Conservation (phyloP, 148 eudicot species). For the Euryodendron excelsum region DNA sequence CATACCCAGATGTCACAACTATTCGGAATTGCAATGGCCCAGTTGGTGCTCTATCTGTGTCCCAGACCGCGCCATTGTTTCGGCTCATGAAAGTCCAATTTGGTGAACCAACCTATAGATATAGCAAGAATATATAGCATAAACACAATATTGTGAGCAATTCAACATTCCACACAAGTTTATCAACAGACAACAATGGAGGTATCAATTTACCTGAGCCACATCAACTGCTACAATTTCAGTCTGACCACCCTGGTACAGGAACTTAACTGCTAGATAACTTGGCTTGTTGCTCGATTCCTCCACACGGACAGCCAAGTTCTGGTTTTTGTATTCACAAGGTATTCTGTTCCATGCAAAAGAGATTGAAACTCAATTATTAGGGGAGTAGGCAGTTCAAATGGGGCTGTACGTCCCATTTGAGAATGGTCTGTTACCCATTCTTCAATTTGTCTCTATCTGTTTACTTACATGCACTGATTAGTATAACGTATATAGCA, state of each 20-base stretch:
- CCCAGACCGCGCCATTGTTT: conserved; percentile 76
- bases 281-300: conserved; percentile 64
- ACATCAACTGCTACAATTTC: conserved; percentile 71
- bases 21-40: conserved; percentile 70
- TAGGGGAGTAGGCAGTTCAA: neutral
- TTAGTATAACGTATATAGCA: neutral
- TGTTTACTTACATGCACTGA: neutral
- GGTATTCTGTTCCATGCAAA: conserved; percentile 55
- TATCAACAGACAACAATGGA: too few relatives aligned
- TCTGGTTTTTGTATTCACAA: conserved; percentile 61
- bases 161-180: neutral
- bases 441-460: too few relatives aligned
- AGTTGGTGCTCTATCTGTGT: conserved; percentile 48
- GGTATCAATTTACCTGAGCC: conserved; percentile 56
- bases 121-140: too few relatives aligned
- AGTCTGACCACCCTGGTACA: conserved; percentile 93
- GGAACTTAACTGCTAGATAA: conserved; percentile 63
- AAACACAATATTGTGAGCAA: neutral
- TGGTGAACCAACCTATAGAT: conserved; percentile 48
- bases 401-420: neutral
- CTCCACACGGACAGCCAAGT: conserved; percentile 66
- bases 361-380: neutral
- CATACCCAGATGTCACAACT: conserved; percentile 61
- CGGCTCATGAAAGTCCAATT: conserved; percentile 58
- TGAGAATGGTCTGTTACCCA: neutral